A percentile compares a stretch with the other conserved stretches of the same genome.
Conservation (phyloP, 306 rosid genomes). For the Hylodesmum podocarpum region DNA sequence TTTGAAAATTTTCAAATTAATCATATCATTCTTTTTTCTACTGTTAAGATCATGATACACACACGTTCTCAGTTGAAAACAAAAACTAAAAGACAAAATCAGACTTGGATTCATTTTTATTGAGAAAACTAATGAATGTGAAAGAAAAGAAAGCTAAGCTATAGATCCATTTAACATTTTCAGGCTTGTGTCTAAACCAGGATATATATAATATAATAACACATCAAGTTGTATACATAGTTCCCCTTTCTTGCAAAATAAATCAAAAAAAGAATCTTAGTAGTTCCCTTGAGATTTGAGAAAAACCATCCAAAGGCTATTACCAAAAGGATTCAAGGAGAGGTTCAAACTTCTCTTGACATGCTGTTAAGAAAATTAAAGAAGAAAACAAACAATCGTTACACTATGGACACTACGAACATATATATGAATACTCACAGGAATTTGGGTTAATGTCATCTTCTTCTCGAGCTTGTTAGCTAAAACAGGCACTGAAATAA, state of each 20-base stretch:
- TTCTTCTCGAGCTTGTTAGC: slow-evolving; percentile 20
- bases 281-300: background rate
- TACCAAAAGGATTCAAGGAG: background rate
- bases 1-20: slow-evolving; percentile 13
- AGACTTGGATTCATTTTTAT: background rate
- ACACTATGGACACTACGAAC: background rate
- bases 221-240: slow-evolving; percentile 1
- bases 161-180: background rate
- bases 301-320: background rate
- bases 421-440: slow-evolving; percentile 45
- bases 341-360: slow-evolving; percentile 8
- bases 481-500: background rate
- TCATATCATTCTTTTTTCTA: background rate
- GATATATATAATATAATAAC: background rate
- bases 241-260: background rate
- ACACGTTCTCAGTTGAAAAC: slow-evolving; percentile 17
- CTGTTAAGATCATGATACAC: slow-evolving; percentile 11
- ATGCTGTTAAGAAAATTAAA: background rate
- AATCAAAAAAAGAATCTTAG: background rate
- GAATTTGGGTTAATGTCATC: slow-evolving; percentile 38
- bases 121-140: slow-evolving; percentile 1
- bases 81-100: background rate
- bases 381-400: background rate
- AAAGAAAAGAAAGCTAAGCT: slow-evolving; percentile 12
- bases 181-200: background rate